Evolutionary conservation across 768 basidiomycete species (phyloP).

Genomic region (Hygrophorus pudorinus): DNA sequence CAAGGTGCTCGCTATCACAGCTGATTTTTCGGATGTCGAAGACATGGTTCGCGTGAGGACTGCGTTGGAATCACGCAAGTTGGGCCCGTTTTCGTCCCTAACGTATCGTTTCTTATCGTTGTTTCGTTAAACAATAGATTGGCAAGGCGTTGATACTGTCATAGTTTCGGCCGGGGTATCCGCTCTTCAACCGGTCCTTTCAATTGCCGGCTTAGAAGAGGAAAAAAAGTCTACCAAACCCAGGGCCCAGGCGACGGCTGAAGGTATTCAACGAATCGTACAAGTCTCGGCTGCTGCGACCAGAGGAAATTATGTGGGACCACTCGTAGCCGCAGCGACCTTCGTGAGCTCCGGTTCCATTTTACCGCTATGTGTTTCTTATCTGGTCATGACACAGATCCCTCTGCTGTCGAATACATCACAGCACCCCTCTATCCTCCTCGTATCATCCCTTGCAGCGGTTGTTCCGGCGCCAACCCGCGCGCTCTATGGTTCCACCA

Average conservation of each 20-base stretch:
- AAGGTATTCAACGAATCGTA: conserved; percentile 51
- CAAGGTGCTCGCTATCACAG: conserved; percentile 40
- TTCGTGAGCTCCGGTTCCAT: conserved; percentile 39
- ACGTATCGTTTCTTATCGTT: background rate
- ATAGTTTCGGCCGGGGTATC: conserved; percentile 80
- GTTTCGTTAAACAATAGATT: conserved; percentile 36
- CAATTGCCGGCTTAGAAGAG: conserved; percentile 48
- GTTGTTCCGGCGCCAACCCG: conserved; percentile 81
- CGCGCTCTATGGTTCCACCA: conserved; percentile 74
- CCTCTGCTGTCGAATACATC: conserved; percentile 64
- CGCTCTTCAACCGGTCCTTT: conserved; percentile 66
- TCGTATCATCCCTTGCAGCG: conserved; percentile 72
- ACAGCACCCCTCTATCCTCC: conserved; percentile 57
- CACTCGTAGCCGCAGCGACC: conserved; percentile 56
- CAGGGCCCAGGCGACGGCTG: conserved; percentile 27
- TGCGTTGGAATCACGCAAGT: conserved; percentile 44
- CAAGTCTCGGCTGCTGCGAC: conserved; percentile 48
- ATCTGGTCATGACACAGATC: conserved; percentile 38
- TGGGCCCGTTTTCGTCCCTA: background rate
- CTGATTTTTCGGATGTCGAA: conserved; percentile 54
- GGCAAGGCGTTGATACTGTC: conserved; percentile 77
- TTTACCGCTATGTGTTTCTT: no score
- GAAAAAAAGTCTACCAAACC: conserved; percentile 20
- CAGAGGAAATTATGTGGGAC: conserved; percentile 60
- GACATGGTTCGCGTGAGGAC: conserved; percentile 58